Evolutionary conservation across 768 basidiomycete species (phyloP).

Genomic region (Candolleomyces aberdarensis): DNA sequence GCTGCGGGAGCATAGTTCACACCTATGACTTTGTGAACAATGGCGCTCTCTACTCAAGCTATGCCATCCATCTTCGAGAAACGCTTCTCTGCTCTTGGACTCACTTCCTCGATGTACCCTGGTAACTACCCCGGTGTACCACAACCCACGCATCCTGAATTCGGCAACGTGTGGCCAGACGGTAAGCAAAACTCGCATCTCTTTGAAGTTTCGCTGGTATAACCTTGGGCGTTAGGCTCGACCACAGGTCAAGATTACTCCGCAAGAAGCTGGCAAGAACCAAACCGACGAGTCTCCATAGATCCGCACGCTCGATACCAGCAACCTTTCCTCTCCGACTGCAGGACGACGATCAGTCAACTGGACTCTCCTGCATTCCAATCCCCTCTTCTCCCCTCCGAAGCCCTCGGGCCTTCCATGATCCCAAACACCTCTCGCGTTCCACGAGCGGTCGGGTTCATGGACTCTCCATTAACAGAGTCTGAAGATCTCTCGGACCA

Average conservation of each 20-base stretch:
- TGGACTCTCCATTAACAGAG: slow-evolving; percentile 9
- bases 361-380: slow-evolving; percentile 8
- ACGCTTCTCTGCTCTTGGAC: background rate
- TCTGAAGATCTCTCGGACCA: slow-evolving; percentile 3
- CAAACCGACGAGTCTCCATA: background rate
- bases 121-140: background rate
- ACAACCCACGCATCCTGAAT: background rate
- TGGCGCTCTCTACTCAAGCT: background rate
- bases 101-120: background rate
- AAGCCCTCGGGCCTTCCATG: background rate
- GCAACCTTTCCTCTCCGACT: slow-evolving; percentile 8
- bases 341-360: slow-evolving; percentile 7
- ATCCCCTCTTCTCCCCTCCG: slow-evolving; percentile 6
- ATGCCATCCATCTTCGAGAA: slow-evolving; percentile 2
- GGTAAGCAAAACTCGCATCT: background rate
- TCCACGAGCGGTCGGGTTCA: slow-evolving; percentile 3
- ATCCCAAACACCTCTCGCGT: background rate
- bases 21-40: slow-evolving; percentile 9
- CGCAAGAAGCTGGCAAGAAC: slow-evolving; percentile 1
- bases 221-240: slow-evolving; percentile 1
- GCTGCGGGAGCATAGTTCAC: background rate
- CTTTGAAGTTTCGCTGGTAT: background rate
- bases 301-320: slow-evolving; percentile 1
- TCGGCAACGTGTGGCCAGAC: background rate
- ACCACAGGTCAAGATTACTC: background rate